phyloP scores from a whole-genome alignment of 305 asterid genomes.

The Fraxinus angustifolia region DNA sequence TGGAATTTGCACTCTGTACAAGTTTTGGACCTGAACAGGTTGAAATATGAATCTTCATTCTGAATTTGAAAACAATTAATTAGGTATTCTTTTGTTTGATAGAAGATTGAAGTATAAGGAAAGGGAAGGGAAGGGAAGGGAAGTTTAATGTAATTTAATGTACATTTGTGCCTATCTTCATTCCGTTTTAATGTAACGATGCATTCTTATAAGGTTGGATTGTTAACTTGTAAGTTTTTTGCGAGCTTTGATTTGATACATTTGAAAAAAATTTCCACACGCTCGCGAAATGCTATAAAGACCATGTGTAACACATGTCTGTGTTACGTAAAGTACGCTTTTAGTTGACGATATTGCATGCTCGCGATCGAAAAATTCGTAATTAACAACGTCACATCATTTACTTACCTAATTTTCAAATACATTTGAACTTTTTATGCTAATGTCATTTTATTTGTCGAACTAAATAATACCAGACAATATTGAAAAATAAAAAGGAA shows the following conservation, averaged over 20 bases:
- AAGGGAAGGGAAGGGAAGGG: not conserved
- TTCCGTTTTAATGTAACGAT: not conserved
- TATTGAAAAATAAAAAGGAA: not conserved
- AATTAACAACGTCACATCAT: not conserved
- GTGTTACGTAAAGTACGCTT: not conserved
- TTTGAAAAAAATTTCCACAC: no score
- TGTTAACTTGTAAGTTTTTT: not conserved
- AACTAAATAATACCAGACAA: not conserved
- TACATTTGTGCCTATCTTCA: not conserved
- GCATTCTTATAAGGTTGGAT: not conserved
- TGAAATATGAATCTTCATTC: not conserved
- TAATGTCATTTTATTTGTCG: not conserved
- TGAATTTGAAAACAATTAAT: not conserved
- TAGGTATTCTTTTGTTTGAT: not conserved
- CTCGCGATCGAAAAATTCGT: not conserved
- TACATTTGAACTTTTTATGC: not conserved
- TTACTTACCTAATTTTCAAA: not conserved
- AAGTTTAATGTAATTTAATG: not conserved
- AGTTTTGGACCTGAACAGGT: not conserved
- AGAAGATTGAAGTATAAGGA: not conserved
- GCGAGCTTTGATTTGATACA: not conserved
- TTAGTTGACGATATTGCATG: not conserved
- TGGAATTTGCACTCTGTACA: not conserved
- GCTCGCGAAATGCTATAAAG: not conserved
- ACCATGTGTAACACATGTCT: not conserved